Evolutionary conservation across 2,329 filamentous ascomycete genomes (phyloP).

Genomic region (Bipolaris gigantea): DNA sequence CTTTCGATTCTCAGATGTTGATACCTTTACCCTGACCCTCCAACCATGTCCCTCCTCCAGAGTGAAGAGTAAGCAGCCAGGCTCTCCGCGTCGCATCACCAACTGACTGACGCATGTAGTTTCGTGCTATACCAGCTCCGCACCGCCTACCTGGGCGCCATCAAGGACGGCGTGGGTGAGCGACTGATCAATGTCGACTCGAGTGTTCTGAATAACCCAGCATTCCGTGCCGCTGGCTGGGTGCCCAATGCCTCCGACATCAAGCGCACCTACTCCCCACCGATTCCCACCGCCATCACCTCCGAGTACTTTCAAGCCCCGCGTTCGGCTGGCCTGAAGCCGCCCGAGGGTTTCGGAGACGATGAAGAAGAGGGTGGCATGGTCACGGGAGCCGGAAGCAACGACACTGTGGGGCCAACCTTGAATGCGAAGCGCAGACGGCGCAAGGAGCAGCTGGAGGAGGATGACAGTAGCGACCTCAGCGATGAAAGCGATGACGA

Average conservation of each 20-base stretch:
- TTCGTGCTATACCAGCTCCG: constrained; percentile 82
- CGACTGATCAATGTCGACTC: constrained; percentile 81
- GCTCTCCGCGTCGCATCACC: constrained; percentile 1
- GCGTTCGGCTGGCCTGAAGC: constrained; percentile 58
- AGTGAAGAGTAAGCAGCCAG: constrained; percentile 47
- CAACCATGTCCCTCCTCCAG: constrained; percentile 49
- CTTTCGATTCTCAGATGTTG: constrained; percentile 21
- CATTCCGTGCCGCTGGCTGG: constrained; percentile 84
- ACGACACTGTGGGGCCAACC: constrained; percentile 69
- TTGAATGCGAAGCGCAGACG: constrained; percentile 66
- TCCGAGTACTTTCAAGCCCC: constrained; percentile 82
- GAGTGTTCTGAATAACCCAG: constrained; percentile 74
- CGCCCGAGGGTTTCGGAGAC: constrained; percentile 62
- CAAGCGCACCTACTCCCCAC: constrained; percentile 82
- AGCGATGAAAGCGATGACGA: constrained; percentile 85
- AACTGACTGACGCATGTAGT: constrained; percentile 50
- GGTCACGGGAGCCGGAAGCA: constrained; percentile 66
- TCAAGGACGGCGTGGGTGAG: constrained; percentile 83
- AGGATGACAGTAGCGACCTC: constrained; percentile 82
- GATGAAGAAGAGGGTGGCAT: constrained; percentile 72
- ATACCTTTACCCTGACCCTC: constrained; percentile 10
- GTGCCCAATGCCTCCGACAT: constrained; percentile 71
- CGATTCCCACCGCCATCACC: constrained; percentile 79
- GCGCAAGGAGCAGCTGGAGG: constrained; percentile 73
- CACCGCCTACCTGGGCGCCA: constrained; percentile 75